Base-by-base conservation (phyloP, 2,329 filamentous ascomycete genomes). In the Hypoxylon sp. region DNA sequence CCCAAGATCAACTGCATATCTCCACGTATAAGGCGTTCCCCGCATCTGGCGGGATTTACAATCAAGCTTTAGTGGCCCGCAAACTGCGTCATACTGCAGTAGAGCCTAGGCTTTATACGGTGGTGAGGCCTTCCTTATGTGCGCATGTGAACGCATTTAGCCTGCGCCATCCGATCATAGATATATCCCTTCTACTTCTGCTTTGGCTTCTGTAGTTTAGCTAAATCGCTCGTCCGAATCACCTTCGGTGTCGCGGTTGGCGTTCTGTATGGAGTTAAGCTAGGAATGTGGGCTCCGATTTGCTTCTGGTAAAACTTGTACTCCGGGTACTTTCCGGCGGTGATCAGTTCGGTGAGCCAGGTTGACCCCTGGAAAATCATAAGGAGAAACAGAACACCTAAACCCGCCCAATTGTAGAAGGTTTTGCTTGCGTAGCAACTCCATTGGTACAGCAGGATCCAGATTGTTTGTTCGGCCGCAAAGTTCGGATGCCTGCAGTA, bases 401-500 rank as follows among this genome's bases (percentile, higher is more conserved):
- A 78, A 55, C 88, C 89, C 1, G 92, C 90, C 93, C 95, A 99
- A 80, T 92, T 95, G 78, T 91, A 90, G 46, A 91, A 84, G 1
- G 85, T 89, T 61, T 90, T 87, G 33, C 91, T 92, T 61, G 90
- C 87, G 77, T 89, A 91, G 80, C 92, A 95, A 72, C 88, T 89
- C 96, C 95, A 99, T 76, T 93, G 88, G 80, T 98, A 98, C 58
- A 98, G 81, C 7, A 90, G 83, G 60, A 97, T 85, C 96, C 96
- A 99, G 75, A 98, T 90, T 31, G 90, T 85, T 82, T 98, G 96
- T 81, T 99, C 96, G 4, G 93, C 93, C 4, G 92, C 89, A 77
- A 98, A 99, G 80, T 99, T 99, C 53, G 96, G 96, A 79, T 99
- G 97, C 50, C 96, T 88, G 74, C 92, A 95, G 83, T 91, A 94